Conservation (phyloP, 1,284 basidiomycete species). For the Ceratobasidium sp. region DNA sequence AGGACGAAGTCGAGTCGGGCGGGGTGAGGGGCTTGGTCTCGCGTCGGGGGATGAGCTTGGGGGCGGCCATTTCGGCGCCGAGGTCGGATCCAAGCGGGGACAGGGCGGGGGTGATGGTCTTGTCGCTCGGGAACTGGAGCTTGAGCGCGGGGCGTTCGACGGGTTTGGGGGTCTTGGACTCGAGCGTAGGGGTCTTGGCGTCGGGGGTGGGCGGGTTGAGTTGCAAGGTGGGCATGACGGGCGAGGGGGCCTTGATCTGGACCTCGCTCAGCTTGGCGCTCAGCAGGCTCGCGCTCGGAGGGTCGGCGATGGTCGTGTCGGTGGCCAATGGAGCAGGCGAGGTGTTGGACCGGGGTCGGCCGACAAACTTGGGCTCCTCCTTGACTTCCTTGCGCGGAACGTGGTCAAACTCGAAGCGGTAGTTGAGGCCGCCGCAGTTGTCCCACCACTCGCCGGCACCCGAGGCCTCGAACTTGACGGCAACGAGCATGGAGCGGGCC, state of each 20-base stretch:
- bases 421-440: conserved; percentile 53
- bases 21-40: conserved; percentile 21
- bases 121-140: conserved; percentile 29
- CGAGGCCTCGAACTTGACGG: conserved; percentile 61
- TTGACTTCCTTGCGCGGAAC: conserved; percentile 10
- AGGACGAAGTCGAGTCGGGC: conserved; percentile 23
- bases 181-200: conserved; percentile 15
- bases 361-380: background rate
- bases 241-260: background rate
- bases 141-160: conserved; percentile 11
- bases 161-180: background rate
- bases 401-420: conserved; percentile 51
- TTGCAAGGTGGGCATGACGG: no score
- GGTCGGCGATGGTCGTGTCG: conserved; percentile 14
- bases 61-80: conserved; percentile 14
- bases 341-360: conserved; percentile 28
- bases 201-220: conserved; percentile 20
- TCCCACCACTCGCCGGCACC: conserved; percentile 55
- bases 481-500: conserved; percentile 70
- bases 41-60: background rate
- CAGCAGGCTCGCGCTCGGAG: conserved; percentile 14
- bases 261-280: conserved; percentile 20
- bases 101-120: conserved; percentile 24
- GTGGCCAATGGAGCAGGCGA: conserved; percentile 23
- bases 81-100: background rate